A percentile compares a stretch with the other conserved stretches of the same genome.
phyloP scores from a whole-genome alignment of 176 grass and related monocot species.

The Saccharum officinarum region DNA sequence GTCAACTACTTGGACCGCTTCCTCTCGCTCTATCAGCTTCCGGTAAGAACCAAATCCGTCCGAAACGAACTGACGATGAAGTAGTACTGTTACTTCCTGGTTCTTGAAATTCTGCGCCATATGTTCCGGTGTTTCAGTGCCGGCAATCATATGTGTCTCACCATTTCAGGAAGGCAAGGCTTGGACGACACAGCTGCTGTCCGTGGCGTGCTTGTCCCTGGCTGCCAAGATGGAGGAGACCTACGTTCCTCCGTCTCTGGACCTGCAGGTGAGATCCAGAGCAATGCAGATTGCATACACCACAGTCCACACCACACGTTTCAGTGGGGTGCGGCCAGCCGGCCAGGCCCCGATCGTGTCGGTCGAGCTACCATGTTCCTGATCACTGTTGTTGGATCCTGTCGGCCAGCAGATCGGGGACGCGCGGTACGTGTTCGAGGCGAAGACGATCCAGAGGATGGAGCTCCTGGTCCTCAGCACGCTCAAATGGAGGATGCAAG shows the following conservation, averaged over 20 bases:
- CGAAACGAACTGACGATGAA: neutral
- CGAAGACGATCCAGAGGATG: constrained; percentile 94
- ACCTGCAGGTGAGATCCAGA: constrained; percentile 62
- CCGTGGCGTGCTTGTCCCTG: constrained; percentile 91
- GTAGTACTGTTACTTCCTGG: neutral
- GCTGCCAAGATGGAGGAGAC: constrained; percentile 99
- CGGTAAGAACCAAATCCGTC: constrained; percentile 48
- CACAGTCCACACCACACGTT: neutral
- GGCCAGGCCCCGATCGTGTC: no score
- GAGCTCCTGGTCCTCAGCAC: constrained; percentile 87
- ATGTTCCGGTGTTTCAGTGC: neutral
- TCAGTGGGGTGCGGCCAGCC: no score
- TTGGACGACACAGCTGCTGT: constrained; percentile 87
- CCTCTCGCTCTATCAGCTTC: constrained; percentile 86
- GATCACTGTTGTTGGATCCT: neutral
- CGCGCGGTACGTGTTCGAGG: constrained; percentile 81
- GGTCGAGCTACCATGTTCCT: neutral
- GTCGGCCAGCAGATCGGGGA: constrained; percentile 66
- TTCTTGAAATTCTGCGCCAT: neutral
- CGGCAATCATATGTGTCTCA: neutral
- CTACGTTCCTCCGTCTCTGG: constrained; percentile 56
- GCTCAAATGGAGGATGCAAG: constrained; percentile 97
- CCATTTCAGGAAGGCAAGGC: constrained; percentile 72
- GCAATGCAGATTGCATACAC: neutral
- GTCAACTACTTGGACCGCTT: constrained; percentile 95